Evolutionary conservation across 1,284 basidiomycete genomes (phyloP).

Genomic region (Puccinia triticina): DNA sequence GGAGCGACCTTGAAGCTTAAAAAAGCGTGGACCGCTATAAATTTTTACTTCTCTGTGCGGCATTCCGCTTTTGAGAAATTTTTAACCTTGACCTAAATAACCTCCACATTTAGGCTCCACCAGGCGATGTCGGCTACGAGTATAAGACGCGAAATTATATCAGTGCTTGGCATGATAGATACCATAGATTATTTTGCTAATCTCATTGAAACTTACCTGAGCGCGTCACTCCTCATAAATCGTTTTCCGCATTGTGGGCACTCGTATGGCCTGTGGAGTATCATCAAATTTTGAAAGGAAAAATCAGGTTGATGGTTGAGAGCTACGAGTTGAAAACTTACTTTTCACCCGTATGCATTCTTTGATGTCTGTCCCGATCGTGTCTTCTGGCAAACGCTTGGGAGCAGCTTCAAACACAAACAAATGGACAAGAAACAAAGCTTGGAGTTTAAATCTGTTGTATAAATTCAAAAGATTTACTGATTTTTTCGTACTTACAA

Average conservation of each 20-base stretch:
- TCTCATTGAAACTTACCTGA: conserved; percentile 18
- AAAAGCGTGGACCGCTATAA: neutral
- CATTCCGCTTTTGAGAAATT: neutral
- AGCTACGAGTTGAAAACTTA: conserved; percentile 22
- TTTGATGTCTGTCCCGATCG: conserved; percentile 47
- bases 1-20: neutral
- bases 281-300: too few relatives aligned
- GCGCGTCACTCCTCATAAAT: conserved; percentile 50
- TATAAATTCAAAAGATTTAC: neutral
- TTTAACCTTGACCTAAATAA: conserved; percentile 16
- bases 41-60: neutral
- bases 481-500: conserved; percentile 27
- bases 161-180: neutral
- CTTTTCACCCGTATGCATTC: conserved; percentile 52
- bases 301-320: neutral
- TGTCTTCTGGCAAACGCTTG: conserved; percentile 49
- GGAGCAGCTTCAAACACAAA: conserved; percentile 28
- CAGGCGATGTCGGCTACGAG: conserved; percentile 31
- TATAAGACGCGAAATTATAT: neutral
- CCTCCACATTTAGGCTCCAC: conserved; percentile 35
- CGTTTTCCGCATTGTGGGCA: conserved; percentile 39
- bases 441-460: neutral
- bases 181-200: neutral
- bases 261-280: conserved; percentile 35
- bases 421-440: neutral